Percentiles rank a stretch among this genome's conserved stretches.
These are phyloP conservation scores for Erythrophleum ivorense DNA, from an alignment of 331 rosid species.

Conservation along the genomic window DNA sequence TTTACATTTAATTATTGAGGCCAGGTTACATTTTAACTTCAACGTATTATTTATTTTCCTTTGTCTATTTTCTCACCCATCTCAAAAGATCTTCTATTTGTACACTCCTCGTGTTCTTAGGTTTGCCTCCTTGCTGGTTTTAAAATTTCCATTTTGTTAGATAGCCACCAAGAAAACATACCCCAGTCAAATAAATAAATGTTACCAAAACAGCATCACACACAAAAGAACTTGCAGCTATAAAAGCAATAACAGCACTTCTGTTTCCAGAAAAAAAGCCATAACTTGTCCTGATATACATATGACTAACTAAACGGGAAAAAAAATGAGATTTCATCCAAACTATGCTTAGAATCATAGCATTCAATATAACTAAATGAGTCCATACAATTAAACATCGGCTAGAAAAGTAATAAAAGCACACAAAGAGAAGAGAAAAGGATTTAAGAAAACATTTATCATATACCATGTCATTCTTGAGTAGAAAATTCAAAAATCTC, in stretches of 20 bases:
- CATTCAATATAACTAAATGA: constrained; percentile 21
- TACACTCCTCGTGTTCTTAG: not conserved
- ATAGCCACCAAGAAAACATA: not conserved
- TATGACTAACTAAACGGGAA: not conserved
- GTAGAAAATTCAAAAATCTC: constrained; percentile 44
- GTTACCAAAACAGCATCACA: not conserved
- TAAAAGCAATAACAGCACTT: not conserved
- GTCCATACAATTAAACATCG: not conserved
- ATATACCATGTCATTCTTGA: constrained; percentile 12
- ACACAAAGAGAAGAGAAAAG: not conserved
- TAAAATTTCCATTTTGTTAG: not conserved
- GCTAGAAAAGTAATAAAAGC: not conserved
- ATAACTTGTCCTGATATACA: not conserved
- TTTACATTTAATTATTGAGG: not conserved
- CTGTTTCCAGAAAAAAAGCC: not conserved
- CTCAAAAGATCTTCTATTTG: not conserved
- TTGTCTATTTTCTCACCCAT: not conserved
- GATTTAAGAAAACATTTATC: not conserved
- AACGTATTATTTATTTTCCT: not conserved
- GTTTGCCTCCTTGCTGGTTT: not conserved
- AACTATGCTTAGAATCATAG: not conserved
- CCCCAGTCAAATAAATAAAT: not conserved
- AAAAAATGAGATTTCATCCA: not conserved
- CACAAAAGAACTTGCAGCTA: not conserved
- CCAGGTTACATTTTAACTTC: not conserved